Evolutionary conservation across 2,329 filamentous ascomycete species (phyloP), one percentile per base, ranked within the genome.

Genomic region (Fusarium anguioides): DNA sequence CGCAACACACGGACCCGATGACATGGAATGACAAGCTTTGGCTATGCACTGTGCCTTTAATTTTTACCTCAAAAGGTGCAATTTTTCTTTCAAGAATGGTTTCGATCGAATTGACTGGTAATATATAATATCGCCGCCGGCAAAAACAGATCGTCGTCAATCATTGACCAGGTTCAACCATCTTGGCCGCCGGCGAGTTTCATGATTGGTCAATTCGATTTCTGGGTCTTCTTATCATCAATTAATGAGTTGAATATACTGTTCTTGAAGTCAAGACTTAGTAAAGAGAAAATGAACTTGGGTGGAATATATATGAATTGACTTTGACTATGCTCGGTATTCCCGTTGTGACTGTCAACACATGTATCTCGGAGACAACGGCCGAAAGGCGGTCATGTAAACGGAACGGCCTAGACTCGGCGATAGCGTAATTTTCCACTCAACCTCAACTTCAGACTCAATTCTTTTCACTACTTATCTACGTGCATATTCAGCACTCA

Each of bases 331-430:
- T 40, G 11, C 11, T 12, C 14, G 24, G 26, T 36, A 53, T 41
- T 27, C 23, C 41, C 35, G 33, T 21, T 10, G 7, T 20, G 29
- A 18, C 18, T 14, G n/a, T 14, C 24, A 21, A 44, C 17, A 10
- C 27, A 4, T 11, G 14, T 26, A 26, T 6, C 24, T 26, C 36
- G 45, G 46, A 56, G 23, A 63, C 62, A 58, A 58, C 56, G 45
- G 44, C 26, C 37, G 21, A 62, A 58, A 35, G 27, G 9, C 12
- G 24, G 21, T 27, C 39, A 48, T 57, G 39, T 23, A 54, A 64
- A 39, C 39, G 44, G 64, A 64, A 39, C 39, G 44, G 64, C 36
- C 35, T 64, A 67, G 64, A 67, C 60, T 64, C 45, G 50, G 41
- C 26, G 37, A 64, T 67, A 67, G 63, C 58, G 51, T 56, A 37